Conservation (phyloP, 352 stramenopile genomes). For the Globisporangium recalcitrans region DNA sequence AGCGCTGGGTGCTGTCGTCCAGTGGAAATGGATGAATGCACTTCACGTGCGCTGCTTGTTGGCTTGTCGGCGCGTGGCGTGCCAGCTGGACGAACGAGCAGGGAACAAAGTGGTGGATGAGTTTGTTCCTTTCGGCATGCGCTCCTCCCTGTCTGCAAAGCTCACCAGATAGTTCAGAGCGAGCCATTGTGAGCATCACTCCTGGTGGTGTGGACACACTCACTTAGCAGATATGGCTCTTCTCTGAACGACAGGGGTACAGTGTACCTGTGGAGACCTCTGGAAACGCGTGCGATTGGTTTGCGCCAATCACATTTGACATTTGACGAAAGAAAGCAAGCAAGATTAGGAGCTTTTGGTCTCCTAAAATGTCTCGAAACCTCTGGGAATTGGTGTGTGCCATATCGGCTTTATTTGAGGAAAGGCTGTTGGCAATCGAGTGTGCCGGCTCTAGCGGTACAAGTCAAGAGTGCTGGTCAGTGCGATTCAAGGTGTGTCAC, state of each 20-base stretch:
- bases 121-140: neutral
- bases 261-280: too few relatives aligned
- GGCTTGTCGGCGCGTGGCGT: neutral
- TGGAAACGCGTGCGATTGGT: too few relatives aligned
- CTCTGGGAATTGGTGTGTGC: neutral
- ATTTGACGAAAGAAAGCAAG: neutral
- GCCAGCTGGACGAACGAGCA: slow-evolving; percentile 6
- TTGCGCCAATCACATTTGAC: neutral
- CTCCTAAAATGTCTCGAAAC: neutral
- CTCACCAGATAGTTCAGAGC: slow-evolving; percentile 5
- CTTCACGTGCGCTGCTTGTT: neutral
- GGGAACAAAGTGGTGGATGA: neutral
- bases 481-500: neutral
- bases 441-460: neutral
- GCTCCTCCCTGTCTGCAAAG: neutral
- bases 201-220: neutral
- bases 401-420: too few relatives aligned
- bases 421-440: neutral
- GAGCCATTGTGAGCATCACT: slow-evolving; percentile 4
- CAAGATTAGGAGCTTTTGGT: neutral
- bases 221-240: neutral
- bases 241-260: neutral
- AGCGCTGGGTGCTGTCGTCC: neutral
- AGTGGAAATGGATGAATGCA: slow-evolving; percentile 10
- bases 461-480: neutral